phyloP scores from a whole-genome alignment of 345 rosid genomes.

The Cardamine resedifolia region DNA sequence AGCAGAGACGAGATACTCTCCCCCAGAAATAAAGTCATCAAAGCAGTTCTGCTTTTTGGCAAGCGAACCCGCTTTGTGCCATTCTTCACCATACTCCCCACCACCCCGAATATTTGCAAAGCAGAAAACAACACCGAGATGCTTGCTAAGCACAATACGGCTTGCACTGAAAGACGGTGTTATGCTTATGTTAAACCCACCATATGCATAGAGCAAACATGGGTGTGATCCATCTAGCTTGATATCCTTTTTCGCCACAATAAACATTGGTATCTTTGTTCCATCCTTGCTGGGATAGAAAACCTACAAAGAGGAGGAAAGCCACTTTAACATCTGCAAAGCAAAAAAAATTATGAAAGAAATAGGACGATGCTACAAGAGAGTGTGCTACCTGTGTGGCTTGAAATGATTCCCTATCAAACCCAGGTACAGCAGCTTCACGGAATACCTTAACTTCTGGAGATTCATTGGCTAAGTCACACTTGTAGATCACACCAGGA shows the following conservation, averaged over 20 bases:
- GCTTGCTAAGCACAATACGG: slow-evolving; percentile 63
- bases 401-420: slow-evolving; percentile 68
- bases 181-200: slow-evolving; percentile 79
- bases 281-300: slow-evolving; percentile 83
- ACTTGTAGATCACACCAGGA: slow-evolving; percentile 79
- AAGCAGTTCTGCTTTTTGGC: slow-evolving; percentile 86
- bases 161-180: slow-evolving; percentile 77
- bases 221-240: slow-evolving; percentile 83
- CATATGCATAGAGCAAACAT: slow-evolving; percentile 87
- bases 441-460: slow-evolving; percentile 82
- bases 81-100: slow-evolving; percentile 96
- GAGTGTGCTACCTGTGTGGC: slow-evolving; percentile 66
- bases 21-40: slow-evolving; percentile 84
- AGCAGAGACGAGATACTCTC: slow-evolving; percentile 67
- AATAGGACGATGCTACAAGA: neutral
- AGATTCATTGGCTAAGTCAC: slow-evolving; percentile 52
- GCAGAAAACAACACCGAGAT: slow-evolving; percentile 78
- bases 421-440: slow-evolving; percentile 69
- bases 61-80: slow-evolving; percentile 91
- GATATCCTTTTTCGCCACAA: slow-evolving; percentile 61
- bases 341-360: neutral
- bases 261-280: slow-evolving; percentile 73
- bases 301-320: slow-evolving; percentile 45
- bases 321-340: neutral
- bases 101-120: slow-evolving; percentile 93